Conservation (phyloP, 2,329 filamentous ascomycete species). For the Colletotrichum noveboracense region DNA sequence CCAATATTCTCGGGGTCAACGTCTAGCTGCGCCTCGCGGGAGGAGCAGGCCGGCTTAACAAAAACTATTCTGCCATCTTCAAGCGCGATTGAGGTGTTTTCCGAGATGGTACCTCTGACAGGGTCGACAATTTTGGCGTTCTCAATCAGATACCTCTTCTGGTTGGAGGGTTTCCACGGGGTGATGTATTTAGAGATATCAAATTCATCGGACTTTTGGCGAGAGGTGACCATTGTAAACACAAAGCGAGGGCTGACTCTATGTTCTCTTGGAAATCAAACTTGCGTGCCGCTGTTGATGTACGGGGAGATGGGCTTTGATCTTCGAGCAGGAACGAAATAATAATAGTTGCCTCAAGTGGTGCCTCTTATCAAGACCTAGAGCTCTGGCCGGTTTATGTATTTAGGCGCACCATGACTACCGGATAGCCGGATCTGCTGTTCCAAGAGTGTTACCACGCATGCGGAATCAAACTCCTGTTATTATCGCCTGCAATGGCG, state of each 20-base stretch:
- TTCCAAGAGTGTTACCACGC: neutral
- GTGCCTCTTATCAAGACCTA: neutral
- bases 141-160: neutral
- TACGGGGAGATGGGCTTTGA: neutral
- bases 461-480: neutral
- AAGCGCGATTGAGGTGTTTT: neutral
- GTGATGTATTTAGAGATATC: neutral
- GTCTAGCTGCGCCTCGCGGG: neutral
- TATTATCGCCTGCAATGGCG: neutral
- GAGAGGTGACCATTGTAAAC: neutral
- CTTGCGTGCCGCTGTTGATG: accelerated
- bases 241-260: neutral
- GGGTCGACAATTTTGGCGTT: neutral
- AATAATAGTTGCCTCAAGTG: neutral
- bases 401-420: neutral
- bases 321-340: neutral
- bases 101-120: neutral
- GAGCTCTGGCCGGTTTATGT: neutral
- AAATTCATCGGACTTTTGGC: neutral
- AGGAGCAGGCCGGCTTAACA: neutral
- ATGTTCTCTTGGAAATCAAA: accelerated
- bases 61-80: neutral
- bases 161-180: neutral
- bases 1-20: neutral
- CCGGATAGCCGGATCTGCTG: neutral